Evolutionary conservation across 495 filamentous ascomycete genomes (phyloP).

Genomic region (Darksidea phi): DNA sequence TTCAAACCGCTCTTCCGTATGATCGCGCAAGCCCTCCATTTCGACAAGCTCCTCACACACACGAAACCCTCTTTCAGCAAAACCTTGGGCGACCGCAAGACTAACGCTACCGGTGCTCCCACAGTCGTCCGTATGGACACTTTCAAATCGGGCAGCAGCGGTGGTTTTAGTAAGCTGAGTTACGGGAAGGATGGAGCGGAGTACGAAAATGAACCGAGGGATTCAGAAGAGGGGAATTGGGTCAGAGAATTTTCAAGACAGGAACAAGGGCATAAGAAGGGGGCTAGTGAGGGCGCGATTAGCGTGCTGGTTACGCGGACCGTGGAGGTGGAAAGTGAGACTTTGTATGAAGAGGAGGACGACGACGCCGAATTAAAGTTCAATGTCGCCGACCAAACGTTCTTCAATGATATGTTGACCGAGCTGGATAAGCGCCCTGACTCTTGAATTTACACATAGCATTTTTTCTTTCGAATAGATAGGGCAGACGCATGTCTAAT

Average conservation of each 20-base stretch:
- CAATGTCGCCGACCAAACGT: too few relatives aligned
- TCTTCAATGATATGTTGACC: too few relatives aligned
- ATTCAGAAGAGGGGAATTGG: neutral
- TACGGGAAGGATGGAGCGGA: neutral
- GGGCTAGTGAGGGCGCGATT: neutral
- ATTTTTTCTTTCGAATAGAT: too few relatives aligned
- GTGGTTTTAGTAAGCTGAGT: constrained; percentile 14
- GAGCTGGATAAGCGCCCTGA: too few relatives aligned
- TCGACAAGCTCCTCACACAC: constrained; percentile 7
- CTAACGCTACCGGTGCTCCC: too few relatives aligned
- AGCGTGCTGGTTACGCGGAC: neutral
- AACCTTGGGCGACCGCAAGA: neutral
- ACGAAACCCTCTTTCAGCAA: neutral
- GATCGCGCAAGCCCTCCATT: constrained; percentile 10
- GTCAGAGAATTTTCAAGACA: neutral
- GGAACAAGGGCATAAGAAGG: neutral
- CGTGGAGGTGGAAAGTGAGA: neutral
- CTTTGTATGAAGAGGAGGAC: neutral
- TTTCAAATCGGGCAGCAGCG: constrained; percentile 5
- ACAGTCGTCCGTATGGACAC: constrained; percentile 5
- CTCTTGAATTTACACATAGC: too few relatives aligned
- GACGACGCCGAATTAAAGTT: constrained; percentile 18
- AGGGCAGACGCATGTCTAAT: too few relatives aligned
- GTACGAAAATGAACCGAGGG: neutral
- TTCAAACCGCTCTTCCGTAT: constrained; percentile 24